Conservation (phyloP, 1,284 basidiomycete genomes). For the Ganoderma meredithae region DNA sequence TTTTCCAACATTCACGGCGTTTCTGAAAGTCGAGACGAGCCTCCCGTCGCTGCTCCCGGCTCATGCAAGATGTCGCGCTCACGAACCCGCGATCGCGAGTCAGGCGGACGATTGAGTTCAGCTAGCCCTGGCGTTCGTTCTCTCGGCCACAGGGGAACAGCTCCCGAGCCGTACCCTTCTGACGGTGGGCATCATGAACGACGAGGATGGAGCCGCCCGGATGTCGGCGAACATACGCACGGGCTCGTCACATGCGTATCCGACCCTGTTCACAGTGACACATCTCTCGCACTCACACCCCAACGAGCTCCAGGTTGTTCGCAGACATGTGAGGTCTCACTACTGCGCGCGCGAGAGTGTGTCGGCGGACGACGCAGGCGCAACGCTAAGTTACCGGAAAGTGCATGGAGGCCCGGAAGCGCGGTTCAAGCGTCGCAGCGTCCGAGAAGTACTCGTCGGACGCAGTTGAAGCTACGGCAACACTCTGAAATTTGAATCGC, state of each 20-base stretch:
- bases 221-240: background rate
- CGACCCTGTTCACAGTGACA: background rate
- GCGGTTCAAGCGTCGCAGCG: conserved; percentile 10
- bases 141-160: conserved; percentile 22
- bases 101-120: conserved; percentile 17
- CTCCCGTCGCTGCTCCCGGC: background rate
- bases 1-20: background rate
- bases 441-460: background rate
- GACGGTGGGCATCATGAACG: conserved; percentile 8
- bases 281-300: background rate
- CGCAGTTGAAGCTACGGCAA: background rate
- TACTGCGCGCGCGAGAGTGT: background rate
- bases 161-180: conserved; percentile 15
- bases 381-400: conserved; percentile 24
- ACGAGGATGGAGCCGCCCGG: background rate
- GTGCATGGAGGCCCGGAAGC: conserved; percentile 27
- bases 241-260: background rate
- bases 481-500: background rate
- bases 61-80: background rate
- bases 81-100: conserved; percentile 12
- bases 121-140: conserved; percentile 12
- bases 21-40: background rate
- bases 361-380: conserved; percentile 16
- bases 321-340: background rate
- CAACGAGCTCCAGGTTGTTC: background rate